A percentile compares a stretch with the other conserved stretches of the same genome.
Conservation (phyloP, 768 basidiomycete genomes). For the Neoboletus magnificus region DNA sequence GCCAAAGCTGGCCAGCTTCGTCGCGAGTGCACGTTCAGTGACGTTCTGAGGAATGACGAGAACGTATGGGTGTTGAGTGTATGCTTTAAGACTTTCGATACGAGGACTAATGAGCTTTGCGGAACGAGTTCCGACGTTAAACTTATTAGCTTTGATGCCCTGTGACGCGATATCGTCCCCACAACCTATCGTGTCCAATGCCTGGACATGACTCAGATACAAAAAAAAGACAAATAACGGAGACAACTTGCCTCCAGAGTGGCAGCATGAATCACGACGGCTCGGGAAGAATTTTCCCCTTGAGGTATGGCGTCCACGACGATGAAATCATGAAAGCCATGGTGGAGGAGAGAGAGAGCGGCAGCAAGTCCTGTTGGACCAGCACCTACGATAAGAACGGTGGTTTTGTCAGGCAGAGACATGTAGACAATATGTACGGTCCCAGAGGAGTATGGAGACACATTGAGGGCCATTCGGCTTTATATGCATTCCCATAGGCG, state of each 20-base stretch:
- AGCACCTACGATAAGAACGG: constrained; percentile 48
- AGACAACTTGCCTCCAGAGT: constrained; percentile 44
- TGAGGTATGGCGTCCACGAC: constrained; percentile 39
- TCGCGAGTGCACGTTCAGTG: constrained; percentile 41
- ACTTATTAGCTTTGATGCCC: constrained; percentile 32
- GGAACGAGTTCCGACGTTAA: constrained; percentile 32
- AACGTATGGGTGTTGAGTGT: constrained; percentile 45
- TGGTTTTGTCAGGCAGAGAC: constrained; percentile 35
- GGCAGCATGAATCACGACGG: constrained; percentile 46
- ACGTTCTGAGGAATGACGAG: constrained; percentile 42
- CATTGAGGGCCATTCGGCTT: background rate
- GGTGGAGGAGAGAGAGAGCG: constrained; percentile 43
- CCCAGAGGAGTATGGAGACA: background rate
- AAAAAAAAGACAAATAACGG: background rate
- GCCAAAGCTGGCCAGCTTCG: constrained; percentile 31
- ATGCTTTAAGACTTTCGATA: constrained; percentile 33
- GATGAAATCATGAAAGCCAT: constrained; percentile 40
- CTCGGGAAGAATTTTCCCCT: constrained; percentile 41
- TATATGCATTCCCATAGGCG: background rate
- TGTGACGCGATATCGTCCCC: constrained; percentile 37
- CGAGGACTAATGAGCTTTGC: constrained; percentile 27
- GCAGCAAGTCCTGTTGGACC: constrained; percentile 48
- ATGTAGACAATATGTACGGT: background rate
- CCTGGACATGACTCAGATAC: constrained; percentile 39
- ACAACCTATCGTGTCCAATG: constrained; percentile 43